Evolutionary conservation across 2,329 filamentous ascomycete genomes (phyloP).

Genomic region (Aureobasidium sp.): DNA sequence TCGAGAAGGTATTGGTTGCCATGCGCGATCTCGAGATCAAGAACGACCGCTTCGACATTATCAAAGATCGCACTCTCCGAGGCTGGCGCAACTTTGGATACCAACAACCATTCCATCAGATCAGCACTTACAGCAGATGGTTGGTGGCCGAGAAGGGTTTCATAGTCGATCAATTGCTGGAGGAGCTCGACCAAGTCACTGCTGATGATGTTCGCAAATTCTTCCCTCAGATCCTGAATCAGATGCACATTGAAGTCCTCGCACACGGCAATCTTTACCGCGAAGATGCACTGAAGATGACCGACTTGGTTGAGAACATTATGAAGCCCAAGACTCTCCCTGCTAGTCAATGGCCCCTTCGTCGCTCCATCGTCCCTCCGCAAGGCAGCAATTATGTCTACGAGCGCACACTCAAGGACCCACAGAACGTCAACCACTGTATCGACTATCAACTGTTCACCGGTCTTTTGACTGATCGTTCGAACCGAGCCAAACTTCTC

Average conservation of each 20-base stretch:
- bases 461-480: conserved; percentile 50
- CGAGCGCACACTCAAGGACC: conserved; percentile 71
- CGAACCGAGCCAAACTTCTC: conserved; percentile 65
- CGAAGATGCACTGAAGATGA: conserved; percentile 81
- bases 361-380: conserved; percentile 69
- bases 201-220: conserved; percentile 68
- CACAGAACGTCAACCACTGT: conserved; percentile 66
- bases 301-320: conserved; percentile 70
- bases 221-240: conserved; percentile 70
- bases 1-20: conserved; percentile 80
- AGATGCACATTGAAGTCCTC: conserved; percentile 81
- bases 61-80: conserved; percentile 75
- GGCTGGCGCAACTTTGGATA: conserved; percentile 81
- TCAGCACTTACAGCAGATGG: conserved; percentile 75
- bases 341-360: conserved; percentile 69
- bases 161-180: conserved; percentile 70
- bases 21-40: conserved; percentile 79
- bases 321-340: conserved; percentile 69
- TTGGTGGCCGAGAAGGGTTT: conserved; percentile 70
- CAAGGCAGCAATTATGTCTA: conserved; percentile 78
- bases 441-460: conserved; percentile 43
- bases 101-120: conserved; percentile 81
- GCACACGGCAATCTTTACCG: conserved; percentile 91
- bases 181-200: conserved; percentile 68
- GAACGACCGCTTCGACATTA: conserved; percentile 81